Base-by-base conservation (phyloP, 2,329 filamentous ascomycete genomes). In the Amesomyces nigricolor region DNA sequence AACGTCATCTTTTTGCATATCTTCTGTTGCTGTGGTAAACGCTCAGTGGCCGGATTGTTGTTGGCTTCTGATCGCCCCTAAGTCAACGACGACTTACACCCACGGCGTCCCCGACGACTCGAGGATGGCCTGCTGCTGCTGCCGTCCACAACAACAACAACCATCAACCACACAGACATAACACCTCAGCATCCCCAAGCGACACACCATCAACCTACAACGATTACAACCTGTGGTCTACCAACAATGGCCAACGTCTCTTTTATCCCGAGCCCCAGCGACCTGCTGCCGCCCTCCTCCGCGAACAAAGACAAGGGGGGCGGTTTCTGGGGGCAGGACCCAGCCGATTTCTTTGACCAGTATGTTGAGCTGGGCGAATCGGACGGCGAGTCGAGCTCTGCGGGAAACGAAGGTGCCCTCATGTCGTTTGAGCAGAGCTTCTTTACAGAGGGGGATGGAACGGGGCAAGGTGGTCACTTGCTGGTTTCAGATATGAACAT, bases 281-380 rank as follows among this genome's bases (percentile, higher is more conserved):
- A 58, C 32, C 9, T 35, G 40, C 49, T 61, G 42, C 59, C 57
- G 42, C 59, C 57, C 57, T 54, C 51, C 40, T 47, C 56, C 19
- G 61, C 58, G 53, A 62, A 64, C 63, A 64, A 64, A 64, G 63
- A 57, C 51, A 55, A 44, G 52, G 32, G 32, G 11, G 55, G 44
- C 54, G 47, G 42, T 45, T 62, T 63, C 51, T 58, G 55, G 39
- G 60, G 61, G 55, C 61, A 58, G 43, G 59, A 61, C 53, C 53
- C 62, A 40, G 37, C 58, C 9, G 62, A 63, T 35, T 63, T 65
- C 62, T 63, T 66, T 62, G 64, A 65, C 35, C 57, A 65, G 49
- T 67, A 57, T 55, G 57, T 66, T 38, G 54, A 63, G 43, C 58
- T 66, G 16, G 64, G 64, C 51, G 63, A 53, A 44, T 54, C 54